These are phyloP conservation scores for Fraxinus angustifolia DNA, from an alignment of 305 asterid genomes.

Conservation along the genomic window DNA sequence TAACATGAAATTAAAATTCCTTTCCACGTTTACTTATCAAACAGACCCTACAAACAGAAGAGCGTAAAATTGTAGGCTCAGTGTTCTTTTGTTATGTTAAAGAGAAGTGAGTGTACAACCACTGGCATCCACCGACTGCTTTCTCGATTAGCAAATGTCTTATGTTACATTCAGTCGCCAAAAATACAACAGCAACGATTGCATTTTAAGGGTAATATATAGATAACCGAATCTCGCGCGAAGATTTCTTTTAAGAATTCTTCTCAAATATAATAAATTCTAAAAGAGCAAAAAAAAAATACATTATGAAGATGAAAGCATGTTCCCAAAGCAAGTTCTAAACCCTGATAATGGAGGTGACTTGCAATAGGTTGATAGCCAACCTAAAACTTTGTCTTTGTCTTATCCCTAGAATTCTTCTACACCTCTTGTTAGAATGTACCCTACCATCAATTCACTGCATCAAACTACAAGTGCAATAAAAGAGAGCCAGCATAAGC, in stretches of 20 bases:
- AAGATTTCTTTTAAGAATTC: not conserved
- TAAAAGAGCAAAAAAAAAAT: not conserved
- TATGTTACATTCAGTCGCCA: not conserved
- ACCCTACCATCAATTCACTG: not conserved
- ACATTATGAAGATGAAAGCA: not conserved
- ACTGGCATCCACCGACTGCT: not conserved
- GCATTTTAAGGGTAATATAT: not conserved
- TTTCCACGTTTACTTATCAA: too few relatives aligned
- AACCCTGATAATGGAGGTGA: not conserved
- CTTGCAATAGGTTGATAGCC: not conserved
- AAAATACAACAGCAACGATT: not conserved
- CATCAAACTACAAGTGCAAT: not conserved
- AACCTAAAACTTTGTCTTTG: not conserved
- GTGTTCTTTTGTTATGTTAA: not conserved
- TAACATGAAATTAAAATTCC: too few relatives aligned
- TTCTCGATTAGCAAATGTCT: constrained; percentile 8
- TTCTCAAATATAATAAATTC: not conserved
- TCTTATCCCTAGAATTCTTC: not conserved
- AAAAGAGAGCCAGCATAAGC: not conserved
- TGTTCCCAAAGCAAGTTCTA: not conserved
- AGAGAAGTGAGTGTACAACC: not conserved
- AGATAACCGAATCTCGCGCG: not conserved
- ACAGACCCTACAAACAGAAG: not conserved
- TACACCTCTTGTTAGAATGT: not conserved
- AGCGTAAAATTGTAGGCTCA: not conserved